Evolutionary conservation across 1,284 basidiomycete species (phyloP).

Genomic region (Coriolopsis trogii): DNA sequence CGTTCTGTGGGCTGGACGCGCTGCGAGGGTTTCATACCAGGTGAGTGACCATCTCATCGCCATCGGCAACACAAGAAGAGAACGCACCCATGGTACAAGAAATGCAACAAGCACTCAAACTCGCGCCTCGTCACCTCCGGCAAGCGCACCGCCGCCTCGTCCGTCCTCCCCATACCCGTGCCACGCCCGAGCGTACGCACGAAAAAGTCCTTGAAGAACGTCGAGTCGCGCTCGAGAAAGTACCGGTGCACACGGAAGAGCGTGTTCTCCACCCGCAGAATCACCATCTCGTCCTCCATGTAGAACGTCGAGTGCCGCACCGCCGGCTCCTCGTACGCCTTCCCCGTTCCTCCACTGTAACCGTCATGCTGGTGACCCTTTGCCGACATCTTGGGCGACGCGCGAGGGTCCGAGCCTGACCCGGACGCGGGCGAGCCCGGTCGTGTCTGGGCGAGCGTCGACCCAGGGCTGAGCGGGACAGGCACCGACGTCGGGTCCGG

Average conservation of each 20-base stretch:
- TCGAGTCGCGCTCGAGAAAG: conserved; percentile 36
- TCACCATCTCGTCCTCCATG: conserved; percentile 31
- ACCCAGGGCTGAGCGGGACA: conserved; percentile 20
- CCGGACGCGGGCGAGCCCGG: conserved; percentile 15
- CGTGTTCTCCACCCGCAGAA: conserved; percentile 31
- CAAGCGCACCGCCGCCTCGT: conserved; percentile 27
- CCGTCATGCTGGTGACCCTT: conserved; percentile 14
- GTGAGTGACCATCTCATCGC: not conserved
- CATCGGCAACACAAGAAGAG: too few species aligned
- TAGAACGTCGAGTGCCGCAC: conserved; percentile 29
- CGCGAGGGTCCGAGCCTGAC: conserved; percentile 8
- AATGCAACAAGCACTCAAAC: conserved; percentile 32
- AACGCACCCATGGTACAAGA: conserved; percentile 31
- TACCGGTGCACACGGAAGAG: conserved; percentile 37
- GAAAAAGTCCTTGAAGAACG: conserved; percentile 37
- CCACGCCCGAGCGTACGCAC: conserved; percentile 18
- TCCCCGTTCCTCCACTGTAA: conserved; percentile 7
- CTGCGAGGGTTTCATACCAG: conserved; percentile 1
- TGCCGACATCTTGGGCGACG: conserved; percentile 10
- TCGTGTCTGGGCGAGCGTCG: conserved; percentile 23
- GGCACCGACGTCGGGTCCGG: conserved; percentile 13
- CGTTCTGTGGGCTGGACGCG: conserved; percentile 14
- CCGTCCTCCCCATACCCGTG: conserved; percentile 24
- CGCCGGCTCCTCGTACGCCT: conserved; percentile 15
- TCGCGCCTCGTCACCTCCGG: conserved; percentile 26